Percentiles rank a stretch among this genome's conserved stretches.
Conservation (phyloP, 2,329 filamentous ascomycete genomes). For the Pseudovirgaria hyperparasitica region DNA sequence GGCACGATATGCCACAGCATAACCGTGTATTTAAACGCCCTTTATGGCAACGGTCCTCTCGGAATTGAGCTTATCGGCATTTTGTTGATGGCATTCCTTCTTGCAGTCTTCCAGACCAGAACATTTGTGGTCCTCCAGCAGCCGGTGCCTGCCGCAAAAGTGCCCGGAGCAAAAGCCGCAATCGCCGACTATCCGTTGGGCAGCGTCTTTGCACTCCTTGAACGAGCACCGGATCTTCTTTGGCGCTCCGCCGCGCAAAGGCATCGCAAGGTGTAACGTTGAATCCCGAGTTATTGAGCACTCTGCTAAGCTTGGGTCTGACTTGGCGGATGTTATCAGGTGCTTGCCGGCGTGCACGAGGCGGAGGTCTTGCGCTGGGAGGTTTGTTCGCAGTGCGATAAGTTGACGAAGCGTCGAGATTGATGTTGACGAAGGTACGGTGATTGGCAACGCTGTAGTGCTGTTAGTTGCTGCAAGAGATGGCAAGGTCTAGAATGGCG, state of each 20-base stretch:
- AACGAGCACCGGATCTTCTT: constrained; percentile 78
- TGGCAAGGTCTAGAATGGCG: constrained; percentile 19
- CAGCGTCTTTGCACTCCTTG: constrained; percentile 77
- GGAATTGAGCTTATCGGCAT: constrained; percentile 80
- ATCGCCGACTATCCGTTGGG: constrained; percentile 89
- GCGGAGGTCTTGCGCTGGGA: constrained; percentile 37
- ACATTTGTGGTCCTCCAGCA: constrained; percentile 92
- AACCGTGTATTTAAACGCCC: constrained; percentile 66
- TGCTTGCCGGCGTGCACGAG: constrained; percentile 47
- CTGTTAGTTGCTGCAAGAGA: constrained; percentile 9
- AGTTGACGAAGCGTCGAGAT: constrained; percentile 43
- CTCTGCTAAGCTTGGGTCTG: constrained; percentile 30
- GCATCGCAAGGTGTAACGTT: constrained; percentile 42
- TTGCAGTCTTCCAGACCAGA: constrained; percentile 91
- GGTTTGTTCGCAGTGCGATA: constrained; percentile 44
- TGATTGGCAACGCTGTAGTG: constrained; percentile 41
- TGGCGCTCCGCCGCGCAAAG: constrained; percentile 44
- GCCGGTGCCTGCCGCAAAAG: constrained; percentile 88
- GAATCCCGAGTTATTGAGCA: constrained; percentile 36
- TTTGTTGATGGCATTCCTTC: constrained; percentile 90
- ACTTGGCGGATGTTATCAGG: constrained; percentile 29
- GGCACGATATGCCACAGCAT: too few species aligned
- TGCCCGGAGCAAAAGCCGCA: constrained; percentile 90
- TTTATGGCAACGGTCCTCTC: constrained; percentile 92
- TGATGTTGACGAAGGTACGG: constrained; percentile 40